Conservation (phyloP, 2,329 filamentous ascomycete genomes). For the Sporothrix brasiliensis region DNA sequence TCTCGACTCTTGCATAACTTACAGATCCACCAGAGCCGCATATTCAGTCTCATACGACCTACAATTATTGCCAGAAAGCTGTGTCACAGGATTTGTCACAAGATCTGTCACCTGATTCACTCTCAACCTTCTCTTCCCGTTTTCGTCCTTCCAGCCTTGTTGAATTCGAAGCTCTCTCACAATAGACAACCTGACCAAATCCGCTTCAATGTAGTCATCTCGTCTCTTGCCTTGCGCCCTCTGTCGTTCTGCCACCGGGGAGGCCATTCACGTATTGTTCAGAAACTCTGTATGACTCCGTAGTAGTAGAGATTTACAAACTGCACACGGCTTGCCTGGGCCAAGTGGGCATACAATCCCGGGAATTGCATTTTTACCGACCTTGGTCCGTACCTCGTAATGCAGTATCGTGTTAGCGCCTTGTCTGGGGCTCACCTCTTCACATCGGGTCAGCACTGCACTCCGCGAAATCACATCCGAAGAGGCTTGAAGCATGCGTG, state of each 20-base stretch:
- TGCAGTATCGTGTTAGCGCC: conserved; percentile 23
- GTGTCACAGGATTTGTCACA: neutral
- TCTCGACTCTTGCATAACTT: neutral
- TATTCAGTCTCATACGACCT: neutral
- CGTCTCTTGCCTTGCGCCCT: neutral
- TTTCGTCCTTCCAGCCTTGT: neutral
- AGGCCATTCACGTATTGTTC: too few species aligned
- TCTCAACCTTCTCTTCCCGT: too few species aligned
- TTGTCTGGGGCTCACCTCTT: neutral
- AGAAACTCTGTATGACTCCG: too few species aligned
- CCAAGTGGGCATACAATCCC: conserved; percentile 16
- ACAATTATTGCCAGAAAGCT: too few species aligned
- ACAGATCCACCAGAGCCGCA: conserved; percentile 15
- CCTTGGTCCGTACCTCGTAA: too few species aligned
- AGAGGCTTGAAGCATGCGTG: neutral
- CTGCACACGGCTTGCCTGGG: neutral
- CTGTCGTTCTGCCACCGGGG: neutral
- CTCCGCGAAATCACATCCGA: conserved; percentile 25
- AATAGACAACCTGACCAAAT: neutral
- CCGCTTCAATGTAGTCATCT: neutral
- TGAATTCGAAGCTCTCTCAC: neutral
- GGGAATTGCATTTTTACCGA: neutral
- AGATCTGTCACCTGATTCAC: conserved; percentile 1
- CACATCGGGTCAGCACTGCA: neutral
- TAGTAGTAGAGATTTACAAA: too few species aligned